phyloP scores from a whole-genome alignment of 1,284 basidiomycete genomes.

The Rhodotorula sp. region DNA sequence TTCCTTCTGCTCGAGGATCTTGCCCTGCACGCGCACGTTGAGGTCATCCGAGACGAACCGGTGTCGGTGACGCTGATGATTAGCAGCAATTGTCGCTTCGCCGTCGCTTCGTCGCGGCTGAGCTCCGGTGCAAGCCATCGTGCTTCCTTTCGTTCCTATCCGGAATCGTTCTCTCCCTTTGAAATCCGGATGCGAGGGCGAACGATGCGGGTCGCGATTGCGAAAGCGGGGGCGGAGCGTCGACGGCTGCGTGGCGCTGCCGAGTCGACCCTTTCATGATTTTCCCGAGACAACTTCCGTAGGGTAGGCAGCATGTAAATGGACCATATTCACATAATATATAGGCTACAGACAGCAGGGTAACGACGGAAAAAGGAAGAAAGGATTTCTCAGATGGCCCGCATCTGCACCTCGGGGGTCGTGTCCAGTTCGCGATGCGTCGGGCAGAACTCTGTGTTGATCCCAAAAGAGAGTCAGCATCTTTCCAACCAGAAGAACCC shows the following conservation, averaged over 20 bases:
- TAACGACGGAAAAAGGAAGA: background rate
- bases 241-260: no score
- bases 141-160: background rate
- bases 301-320: no score
- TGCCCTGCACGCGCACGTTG: slow-evolving; percentile 21
- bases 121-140: background rate
- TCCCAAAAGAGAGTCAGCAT: no score
- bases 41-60: slow-evolving; percentile 20
- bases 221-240: background rate
- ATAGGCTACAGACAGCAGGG: no score
- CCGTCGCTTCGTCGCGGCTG: background rate
- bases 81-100: background rate
- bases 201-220: background rate
- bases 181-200: background rate
- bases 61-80: background rate
- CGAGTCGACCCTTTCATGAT: no score
- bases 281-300: no score
- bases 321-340: no score
- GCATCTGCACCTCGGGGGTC: slow-evolving; percentile 6
- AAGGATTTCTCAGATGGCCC: background rate
- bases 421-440: slow-evolving; percentile 15
- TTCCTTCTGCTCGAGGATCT: background rate
- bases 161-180: no score
- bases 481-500: no score
- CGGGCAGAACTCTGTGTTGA: slow-evolving; percentile 9